Conservation (phyloP, 805 yeast genomes). For the Ascoidea asiatica region DNA sequence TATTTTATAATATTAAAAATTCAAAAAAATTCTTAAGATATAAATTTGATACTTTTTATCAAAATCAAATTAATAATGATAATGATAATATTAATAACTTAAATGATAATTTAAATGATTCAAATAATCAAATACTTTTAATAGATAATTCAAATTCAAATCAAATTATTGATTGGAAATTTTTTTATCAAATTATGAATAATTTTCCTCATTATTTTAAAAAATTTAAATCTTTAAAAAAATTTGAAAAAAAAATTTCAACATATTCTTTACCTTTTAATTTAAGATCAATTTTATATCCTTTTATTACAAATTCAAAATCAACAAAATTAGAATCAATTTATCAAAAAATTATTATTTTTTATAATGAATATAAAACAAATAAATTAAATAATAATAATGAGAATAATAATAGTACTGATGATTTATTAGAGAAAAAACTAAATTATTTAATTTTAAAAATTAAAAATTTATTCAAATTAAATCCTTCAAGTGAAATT, state of each 20-base stretch:
- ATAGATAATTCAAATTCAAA: background rate
- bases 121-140: too few species aligned
- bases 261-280: conserved; percentile 3
- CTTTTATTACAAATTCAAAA: conserved; percentile 8
- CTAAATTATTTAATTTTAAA: conserved; percentile 6
- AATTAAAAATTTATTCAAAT: conserved; percentile 7
- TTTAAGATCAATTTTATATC: conserved; percentile 6
- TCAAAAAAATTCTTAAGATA: conserved; percentile 4
- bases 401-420: conserved; percentile 7
- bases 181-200: conserved; percentile 8
- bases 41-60: conserved; percentile 5
- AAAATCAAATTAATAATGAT: background rate
- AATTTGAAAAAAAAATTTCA: conserved; percentile 6
- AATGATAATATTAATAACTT: background rate
- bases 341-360: conserved; percentile 8
- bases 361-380: conserved; percentile 7
- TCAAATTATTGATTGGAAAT: conserved; percentile 7
- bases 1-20: conserved; percentile 8
- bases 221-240: conserved; percentile 4
- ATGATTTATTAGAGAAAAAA: conserved; percentile 6
- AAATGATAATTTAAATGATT: background rate
- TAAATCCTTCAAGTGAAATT: background rate
- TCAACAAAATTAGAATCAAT: conserved; percentile 6
- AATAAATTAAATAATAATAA: conserved; percentile 6
- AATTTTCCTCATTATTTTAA: conserved; percentile 8